phyloP scores from a whole-genome alignment of 2,329 filamentous ascomycete species.

The Fusarium chuoi region DNA sequence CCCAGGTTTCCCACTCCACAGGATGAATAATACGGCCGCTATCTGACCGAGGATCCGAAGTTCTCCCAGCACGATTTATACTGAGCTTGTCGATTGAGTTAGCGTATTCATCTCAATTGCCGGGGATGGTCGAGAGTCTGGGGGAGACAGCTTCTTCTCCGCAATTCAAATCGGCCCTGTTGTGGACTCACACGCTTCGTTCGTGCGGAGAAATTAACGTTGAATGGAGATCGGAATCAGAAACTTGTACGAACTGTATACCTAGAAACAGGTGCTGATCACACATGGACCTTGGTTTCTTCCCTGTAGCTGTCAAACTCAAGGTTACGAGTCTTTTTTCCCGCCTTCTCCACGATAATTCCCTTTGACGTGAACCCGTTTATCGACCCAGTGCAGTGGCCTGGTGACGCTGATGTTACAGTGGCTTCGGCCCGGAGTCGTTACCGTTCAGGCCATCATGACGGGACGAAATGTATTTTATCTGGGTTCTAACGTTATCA shows the following conservation, averaged over 20 bases:
- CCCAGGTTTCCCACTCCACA: conserved; percentile 17
- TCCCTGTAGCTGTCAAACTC: background rate
- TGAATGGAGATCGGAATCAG: background rate
- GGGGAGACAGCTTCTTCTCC: conserved; percentile 25
- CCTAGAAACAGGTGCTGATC: conserved; percentile 10
- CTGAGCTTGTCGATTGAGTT: background rate
- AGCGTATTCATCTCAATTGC: background rate
- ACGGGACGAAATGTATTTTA: background rate
- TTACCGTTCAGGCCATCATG: background rate
- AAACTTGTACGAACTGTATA: background rate
- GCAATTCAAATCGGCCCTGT: conserved; percentile 31
- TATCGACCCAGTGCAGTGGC: conserved; percentile 22
- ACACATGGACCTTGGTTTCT: background rate
- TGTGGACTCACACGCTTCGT: conserved; percentile 3
- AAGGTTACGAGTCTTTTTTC: background rate
- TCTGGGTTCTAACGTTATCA: background rate
- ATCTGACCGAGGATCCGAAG: conserved; percentile 35
- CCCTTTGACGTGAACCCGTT: background rate
- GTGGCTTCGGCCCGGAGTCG: background rate
- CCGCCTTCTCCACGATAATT: background rate
- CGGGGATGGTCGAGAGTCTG: background rate
- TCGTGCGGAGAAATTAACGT: conserved; percentile 14
- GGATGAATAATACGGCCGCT: conserved; percentile 36
- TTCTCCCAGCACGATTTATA: conserved; percentile 16
- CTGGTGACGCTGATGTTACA: conserved; percentile 19